These are phyloP conservation scores for Lepiota brunneoincarnata DNA, from an alignment of 768 basidiomycete genomes.

Conservation along the genomic window DNA sequence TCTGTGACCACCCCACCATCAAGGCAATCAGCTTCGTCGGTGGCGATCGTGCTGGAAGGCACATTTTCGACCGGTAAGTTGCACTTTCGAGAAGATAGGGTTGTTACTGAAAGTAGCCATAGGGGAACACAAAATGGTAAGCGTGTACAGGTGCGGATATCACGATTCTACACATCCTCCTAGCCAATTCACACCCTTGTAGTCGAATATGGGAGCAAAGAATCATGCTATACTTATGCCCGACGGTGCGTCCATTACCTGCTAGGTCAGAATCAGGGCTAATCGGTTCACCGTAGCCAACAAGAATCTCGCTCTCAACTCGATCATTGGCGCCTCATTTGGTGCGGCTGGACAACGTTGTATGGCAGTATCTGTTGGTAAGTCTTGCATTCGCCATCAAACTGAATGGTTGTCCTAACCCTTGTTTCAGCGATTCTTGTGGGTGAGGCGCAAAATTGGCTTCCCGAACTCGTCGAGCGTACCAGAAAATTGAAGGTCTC, in stretches of 20 bases:
- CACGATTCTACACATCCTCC: neutral
- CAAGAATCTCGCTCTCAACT: slow-evolving; percentile 88
- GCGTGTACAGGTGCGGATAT: slow-evolving; percentile 64
- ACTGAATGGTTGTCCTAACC: slow-evolving; percentile 1
- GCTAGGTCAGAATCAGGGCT: neutral
- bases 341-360: slow-evolving; percentile 97
- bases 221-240: slow-evolving; percentile 94
- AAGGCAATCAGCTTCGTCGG: slow-evolving; percentile 97
- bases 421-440: slow-evolving; percentile 67
- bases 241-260: slow-evolving; percentile 57
- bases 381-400: slow-evolving; percentile 19
- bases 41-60: slow-evolving; percentile 87
- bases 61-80: slow-evolving; percentile 82
- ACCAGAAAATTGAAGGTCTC: slow-evolving; percentile 77
- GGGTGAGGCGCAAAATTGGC: slow-evolving; percentile 75
- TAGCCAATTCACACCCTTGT: neutral
- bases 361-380: slow-evolving; percentile 93
- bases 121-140: slow-evolving; percentile 87
- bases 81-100: neutral
- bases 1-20: slow-evolving; percentile 89
- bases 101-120: slow-evolving; percentile 7
- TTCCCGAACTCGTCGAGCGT: slow-evolving; percentile 82
- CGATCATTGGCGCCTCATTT: slow-evolving; percentile 90
- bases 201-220: slow-evolving; percentile 86
- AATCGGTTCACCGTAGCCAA: slow-evolving; percentile 55